phyloP scores from a whole-genome alignment of 371 early-diverging fungal species.

The Fennellomyces sp. region DNA sequence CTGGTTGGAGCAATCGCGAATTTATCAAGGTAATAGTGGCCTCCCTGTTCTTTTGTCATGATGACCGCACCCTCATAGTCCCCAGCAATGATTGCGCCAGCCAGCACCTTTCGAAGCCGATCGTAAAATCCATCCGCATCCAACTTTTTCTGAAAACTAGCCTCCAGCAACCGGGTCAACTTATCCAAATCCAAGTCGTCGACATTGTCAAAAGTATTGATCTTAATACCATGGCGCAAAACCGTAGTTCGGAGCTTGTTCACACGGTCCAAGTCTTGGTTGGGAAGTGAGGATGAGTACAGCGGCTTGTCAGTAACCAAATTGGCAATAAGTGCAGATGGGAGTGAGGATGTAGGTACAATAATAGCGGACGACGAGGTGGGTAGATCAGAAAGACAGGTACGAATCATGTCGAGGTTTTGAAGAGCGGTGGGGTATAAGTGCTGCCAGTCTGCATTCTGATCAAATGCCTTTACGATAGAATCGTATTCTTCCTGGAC shows the following conservation, averaged over 20 bases:
- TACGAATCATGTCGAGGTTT: slow-evolving; percentile 36
- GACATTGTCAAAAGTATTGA: slow-evolving; percentile 53
- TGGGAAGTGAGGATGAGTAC: slow-evolving; percentile 52
- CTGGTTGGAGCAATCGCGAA: slow-evolving; percentile 87
- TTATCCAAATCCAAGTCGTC: slow-evolving; percentile 53
- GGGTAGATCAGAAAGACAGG: slow-evolving; percentile 38
- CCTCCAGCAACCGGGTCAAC: slow-evolving; percentile 70
- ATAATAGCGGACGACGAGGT: slow-evolving; percentile 49
- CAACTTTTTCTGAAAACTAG: slow-evolving; percentile 77
- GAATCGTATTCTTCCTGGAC: slow-evolving; percentile 45
- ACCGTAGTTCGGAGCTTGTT: slow-evolving; percentile 67
- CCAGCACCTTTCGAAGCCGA: slow-evolving; percentile 58
- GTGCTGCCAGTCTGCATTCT: slow-evolving; percentile 26
- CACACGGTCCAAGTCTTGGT: slow-evolving; percentile 19
- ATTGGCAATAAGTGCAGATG: slow-evolving; percentile 46
- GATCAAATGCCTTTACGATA: slow-evolving; percentile 31
- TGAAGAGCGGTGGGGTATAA: slow-evolving; percentile 24
- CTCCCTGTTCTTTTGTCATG: slow-evolving; percentile 33
- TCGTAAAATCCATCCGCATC: slow-evolving; percentile 60
- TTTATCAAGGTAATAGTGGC: slow-evolving; percentile 84
- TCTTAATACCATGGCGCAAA: slow-evolving; percentile 76
- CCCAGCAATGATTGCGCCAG: slow-evolving; percentile 81
- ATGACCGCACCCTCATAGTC: slow-evolving; percentile 72
- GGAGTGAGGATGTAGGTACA: slow-evolving; percentile 42
- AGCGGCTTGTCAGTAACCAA: slow-evolving; percentile 55